phyloP scores from a whole-genome alignment of 1,139 yeast genomes.

The Scheffersomyces insectosa region DNA sequence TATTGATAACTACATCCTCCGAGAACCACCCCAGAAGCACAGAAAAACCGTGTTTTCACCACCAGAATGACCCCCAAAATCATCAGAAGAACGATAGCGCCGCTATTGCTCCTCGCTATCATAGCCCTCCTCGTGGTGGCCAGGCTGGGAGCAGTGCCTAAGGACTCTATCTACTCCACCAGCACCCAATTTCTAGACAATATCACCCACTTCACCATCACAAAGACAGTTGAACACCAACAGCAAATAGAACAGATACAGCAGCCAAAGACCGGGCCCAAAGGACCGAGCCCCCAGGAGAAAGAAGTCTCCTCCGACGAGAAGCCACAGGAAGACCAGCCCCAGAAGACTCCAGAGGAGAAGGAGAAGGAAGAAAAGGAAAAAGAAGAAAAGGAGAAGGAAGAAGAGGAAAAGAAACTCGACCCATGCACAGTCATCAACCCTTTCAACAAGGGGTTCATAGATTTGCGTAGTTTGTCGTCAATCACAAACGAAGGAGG shows the following conservation, averaged over 20 bases:
- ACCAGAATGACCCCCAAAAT: background rate
- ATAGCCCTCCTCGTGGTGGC: slow-evolving; percentile 15
- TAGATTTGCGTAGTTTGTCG: slow-evolving; percentile 55
- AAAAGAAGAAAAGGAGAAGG: slow-evolving; percentile 7
- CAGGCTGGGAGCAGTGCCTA: slow-evolving; percentile 11
- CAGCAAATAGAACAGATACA: background rate
- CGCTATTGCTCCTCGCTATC: slow-evolving; percentile 13
- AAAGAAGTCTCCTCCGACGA: background rate
- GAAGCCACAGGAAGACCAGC: background rate
- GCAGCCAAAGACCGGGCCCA: too few relatives aligned
- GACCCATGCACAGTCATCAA: slow-evolving; percentile 59
- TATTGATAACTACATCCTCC: too few relatives aligned
- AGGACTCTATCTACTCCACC: slow-evolving; percentile 3
- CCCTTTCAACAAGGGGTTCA: slow-evolving; percentile 54
- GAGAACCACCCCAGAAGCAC: too few relatives aligned
- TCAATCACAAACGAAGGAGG: slow-evolving; percentile 40
- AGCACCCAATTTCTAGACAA: slow-evolving; percentile 20
- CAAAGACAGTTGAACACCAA: background rate
- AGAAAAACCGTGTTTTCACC: too few relatives aligned
- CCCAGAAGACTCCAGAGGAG: background rate
- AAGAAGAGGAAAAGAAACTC: slow-evolving; percentile 17
- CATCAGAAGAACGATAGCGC: slow-evolving; percentile 14
- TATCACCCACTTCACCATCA: slow-evolving; percentile 16
- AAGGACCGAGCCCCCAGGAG: background rate
- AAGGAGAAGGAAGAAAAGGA: slow-evolving; percentile 2